A percentile compares a stretch with the other conserved stretches of the same genome.
phyloP scores from a whole-genome alignment of 805 yeast genomes.

The Grigorovia humatica region DNA sequence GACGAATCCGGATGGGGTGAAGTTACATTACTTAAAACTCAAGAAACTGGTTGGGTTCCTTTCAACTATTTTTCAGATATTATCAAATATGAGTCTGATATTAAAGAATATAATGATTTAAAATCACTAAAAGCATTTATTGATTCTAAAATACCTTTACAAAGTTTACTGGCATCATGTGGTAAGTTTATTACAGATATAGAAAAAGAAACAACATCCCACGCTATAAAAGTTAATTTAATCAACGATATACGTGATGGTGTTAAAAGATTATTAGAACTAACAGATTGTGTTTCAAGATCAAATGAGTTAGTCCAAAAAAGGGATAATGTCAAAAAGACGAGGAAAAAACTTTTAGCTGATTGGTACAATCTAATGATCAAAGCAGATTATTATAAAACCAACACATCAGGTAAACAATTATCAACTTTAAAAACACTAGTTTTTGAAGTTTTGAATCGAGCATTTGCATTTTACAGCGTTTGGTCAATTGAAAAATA shows the following conservation, averaged over 20 bases:
- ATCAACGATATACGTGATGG: constrained; percentile 67
- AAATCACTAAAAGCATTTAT: constrained; percentile 6
- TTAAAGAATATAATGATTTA: background rate
- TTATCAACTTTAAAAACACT: constrained; percentile 52
- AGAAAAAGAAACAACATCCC: constrained; percentile 32
- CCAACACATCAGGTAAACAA: constrained; percentile 47
- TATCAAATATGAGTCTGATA: constrained; percentile 15
- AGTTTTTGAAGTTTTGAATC: constrained; percentile 56
- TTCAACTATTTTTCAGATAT: constrained; percentile 59
- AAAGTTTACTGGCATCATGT: constrained; percentile 46
- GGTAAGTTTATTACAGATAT: constrained; percentile 62
- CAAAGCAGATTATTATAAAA: constrained; percentile 64
- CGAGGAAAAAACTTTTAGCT: constrained; percentile 59
- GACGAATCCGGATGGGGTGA: constrained; percentile 87
- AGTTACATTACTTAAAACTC: constrained; percentile 54
- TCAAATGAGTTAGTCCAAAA: constrained; percentile 59
- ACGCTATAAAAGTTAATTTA: constrained; percentile 38
- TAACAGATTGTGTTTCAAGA: constrained; percentile 66
- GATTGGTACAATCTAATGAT: constrained; percentile 75
- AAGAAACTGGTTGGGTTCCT: constrained; percentile 76
- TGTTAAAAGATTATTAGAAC: constrained; percentile 50
- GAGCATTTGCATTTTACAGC: constrained; percentile 53
- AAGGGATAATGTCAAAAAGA: constrained; percentile 48
- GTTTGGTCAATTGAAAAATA: constrained; percentile 63
- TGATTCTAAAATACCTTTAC: constrained; percentile 41